Conservation (phyloP, 2,329 filamentous ascomycete genomes). For the Lomentospora prolificans region DNA sequence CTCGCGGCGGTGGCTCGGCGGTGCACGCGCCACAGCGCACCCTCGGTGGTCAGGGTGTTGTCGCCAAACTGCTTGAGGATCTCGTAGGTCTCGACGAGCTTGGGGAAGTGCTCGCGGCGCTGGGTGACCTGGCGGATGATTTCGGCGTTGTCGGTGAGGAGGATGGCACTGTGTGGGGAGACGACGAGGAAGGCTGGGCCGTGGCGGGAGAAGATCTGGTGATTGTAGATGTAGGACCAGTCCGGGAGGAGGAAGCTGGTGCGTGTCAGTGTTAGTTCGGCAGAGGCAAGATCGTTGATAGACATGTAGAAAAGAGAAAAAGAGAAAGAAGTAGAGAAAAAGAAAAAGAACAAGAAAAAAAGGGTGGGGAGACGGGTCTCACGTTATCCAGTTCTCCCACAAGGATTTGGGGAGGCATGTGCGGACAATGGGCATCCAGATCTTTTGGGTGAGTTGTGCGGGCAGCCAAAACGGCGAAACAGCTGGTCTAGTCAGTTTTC, state of each 20-base stretch:
- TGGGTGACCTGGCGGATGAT: slow-evolving; percentile 55
- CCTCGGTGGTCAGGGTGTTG: slow-evolving; percentile 64
- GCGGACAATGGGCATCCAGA: slow-evolving; percentile 48
- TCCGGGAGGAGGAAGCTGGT: slow-evolving; percentile 47
- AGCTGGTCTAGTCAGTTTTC: slow-evolving; percentile 26
- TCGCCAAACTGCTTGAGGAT: slow-evolving; percentile 46
- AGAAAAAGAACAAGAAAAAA: neutral
- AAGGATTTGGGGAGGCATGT: slow-evolving; percentile 38
- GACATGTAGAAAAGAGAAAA: neutral
- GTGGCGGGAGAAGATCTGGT: slow-evolving; percentile 46
- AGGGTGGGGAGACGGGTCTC: slow-evolving; percentile 19
- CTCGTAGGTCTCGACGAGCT: slow-evolving; percentile 24
- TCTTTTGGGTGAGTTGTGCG: slow-evolving; percentile 44
- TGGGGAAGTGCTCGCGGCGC: slow-evolving; percentile 59
- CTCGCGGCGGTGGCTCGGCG: slow-evolving; percentile 61
- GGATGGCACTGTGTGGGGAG: slow-evolving; percentile 39
- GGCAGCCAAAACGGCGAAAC: slow-evolving; percentile 36
- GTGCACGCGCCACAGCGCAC: slow-evolving; percentile 59
- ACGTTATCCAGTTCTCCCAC: slow-evolving; percentile 52
- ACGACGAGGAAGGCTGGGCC: slow-evolving; percentile 59
- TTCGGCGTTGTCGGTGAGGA: slow-evolving; percentile 54
- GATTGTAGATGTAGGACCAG: slow-evolving; percentile 46
- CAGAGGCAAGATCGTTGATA: neutral
- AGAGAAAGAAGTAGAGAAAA: neutral
- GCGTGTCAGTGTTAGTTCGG: slow-evolving; percentile 10